These are phyloP conservation scores for Cladosporium velox DNA, from an alignment of 2,329 filamentous ascomycete genomes.

Conservation along the genomic window DNA sequence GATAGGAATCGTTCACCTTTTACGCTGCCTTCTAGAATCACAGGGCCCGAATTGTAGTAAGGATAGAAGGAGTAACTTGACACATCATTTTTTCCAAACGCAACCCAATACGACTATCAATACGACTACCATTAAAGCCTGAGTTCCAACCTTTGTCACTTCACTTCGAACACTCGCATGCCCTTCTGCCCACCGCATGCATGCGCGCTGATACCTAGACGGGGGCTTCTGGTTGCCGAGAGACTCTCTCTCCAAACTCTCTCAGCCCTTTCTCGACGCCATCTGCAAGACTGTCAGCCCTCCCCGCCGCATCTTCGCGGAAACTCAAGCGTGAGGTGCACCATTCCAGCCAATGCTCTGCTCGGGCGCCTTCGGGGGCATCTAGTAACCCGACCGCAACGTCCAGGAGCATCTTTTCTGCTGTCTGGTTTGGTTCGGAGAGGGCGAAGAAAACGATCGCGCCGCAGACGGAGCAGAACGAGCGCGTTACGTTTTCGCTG, in stretches of 20 bases:
- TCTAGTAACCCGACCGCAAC: conserved; percentile 61
- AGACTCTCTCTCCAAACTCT: conserved; percentile 25
- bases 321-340: conserved; percentile 60
- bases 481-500: conserved; percentile 55
- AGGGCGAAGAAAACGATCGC: conserved; percentile 66
- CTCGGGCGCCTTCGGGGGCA: conserved; percentile 54
- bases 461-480: conserved; percentile 65
- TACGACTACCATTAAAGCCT: too few species aligned
- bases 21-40: too few species aligned
- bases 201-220: too few species aligned
- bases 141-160: too few species aligned
- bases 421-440: conserved; percentile 44
- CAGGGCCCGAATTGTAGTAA: too few species aligned
- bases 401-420: conserved; percentile 56
- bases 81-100: too few species aligned
- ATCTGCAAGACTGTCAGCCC: conserved; percentile 27
- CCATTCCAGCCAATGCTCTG: conserved; percentile 65
- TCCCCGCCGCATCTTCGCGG: conserved; percentile 51
- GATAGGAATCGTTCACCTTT: too few species aligned
- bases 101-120: too few species aligned
- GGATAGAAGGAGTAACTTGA: too few species aligned
- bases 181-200: not conserved
- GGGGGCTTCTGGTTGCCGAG: too few species aligned
- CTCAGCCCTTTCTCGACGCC: conserved; percentile 30
- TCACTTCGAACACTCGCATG: not conserved